Evolutionary conservation across 352 stramenopile species (phyloP), one percentile per base, ranked within the genome.

Genomic region (Globisporangium camurandrum): DNA sequence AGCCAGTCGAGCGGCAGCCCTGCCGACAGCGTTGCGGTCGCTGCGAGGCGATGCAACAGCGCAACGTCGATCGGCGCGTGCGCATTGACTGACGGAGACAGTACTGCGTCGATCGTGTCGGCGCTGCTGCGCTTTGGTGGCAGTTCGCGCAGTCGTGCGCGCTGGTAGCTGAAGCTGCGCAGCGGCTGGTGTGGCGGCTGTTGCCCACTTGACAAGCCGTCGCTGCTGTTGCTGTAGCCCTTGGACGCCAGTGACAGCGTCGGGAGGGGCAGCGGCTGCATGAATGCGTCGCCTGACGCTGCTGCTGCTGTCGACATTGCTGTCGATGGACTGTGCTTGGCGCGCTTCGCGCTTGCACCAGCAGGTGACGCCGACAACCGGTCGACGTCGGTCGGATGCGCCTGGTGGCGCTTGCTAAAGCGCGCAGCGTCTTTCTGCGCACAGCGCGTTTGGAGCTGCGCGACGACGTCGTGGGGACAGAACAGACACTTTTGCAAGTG

Each of bases 401-500:
- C 55, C 20, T 83, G 67, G 53, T 87, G 75, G 23, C 65, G 64
- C 52, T 85, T 88, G 61, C 73, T 88, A 36, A 86, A 88, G 41
- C 67, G 84, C 11, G 69, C 70, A 9, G 75, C 78, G 59, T 86
- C 75, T 28, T 84, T 87, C 40, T 87, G 77, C 14, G 77, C 80
- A 36, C 77, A 87, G 1, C 86, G 28, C 45, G 75, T 51, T 12
- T 81, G 74, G 20, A 93, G 58, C 56, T 88, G 74, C 12, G 65
- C 67, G 19, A 93, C 74, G 24, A 84, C 69, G 16, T 86, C 73
- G 19, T 70, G 41, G 12, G 81, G 81, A 23, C 78, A 90, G 54
- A 86, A 88, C 3, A 75, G 46, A 58, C 81, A 93, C 40, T 87
- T 84, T 43, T 93, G 74, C 54, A 90, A 53, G 51, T 93, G 81